Conservation (phyloP, 768 basidiomycete species). For the Agrocybe pediades region DNA sequence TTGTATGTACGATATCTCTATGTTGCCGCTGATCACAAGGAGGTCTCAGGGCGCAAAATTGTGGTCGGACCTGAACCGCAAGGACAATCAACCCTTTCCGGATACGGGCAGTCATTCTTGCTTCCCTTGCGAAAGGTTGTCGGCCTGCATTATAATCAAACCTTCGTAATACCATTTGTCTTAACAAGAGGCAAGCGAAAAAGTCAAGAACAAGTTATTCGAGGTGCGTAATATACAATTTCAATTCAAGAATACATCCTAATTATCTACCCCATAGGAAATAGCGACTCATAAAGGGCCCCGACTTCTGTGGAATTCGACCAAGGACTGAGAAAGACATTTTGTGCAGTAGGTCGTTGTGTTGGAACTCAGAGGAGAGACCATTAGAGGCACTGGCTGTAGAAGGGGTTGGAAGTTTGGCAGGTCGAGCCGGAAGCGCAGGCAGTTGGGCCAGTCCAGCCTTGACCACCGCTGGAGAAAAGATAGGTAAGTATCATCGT, state of each 20-base stretch:
- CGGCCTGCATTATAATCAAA: too few species aligned
- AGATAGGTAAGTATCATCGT: neutral
- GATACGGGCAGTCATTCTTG: too few species aligned
- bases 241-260: neutral
- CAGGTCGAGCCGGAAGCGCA: slow-evolving; percentile 7
- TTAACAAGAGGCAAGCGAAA: neutral
- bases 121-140: too few species aligned
- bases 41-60: too few species aligned
- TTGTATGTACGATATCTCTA: too few species aligned
- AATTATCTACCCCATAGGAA: neutral
- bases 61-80: too few species aligned
- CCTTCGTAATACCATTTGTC: too few species aligned
- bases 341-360: neutral
- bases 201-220: neutral
- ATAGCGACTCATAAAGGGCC: neutral
- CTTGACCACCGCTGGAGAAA: slow-evolving; percentile 1
- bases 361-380: neutral
- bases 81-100: too few species aligned
- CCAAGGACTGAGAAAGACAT: neutral
- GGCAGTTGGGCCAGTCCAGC: slow-evolving; percentile 3
- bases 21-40: too few species aligned
- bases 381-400: slow-evolving; percentile 8
- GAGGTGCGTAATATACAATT: neutral
- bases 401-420: slow-evolving; percentile 2
- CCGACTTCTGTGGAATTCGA: neutral